Evolutionary conservation across 2,329 filamentous ascomycete genomes (phyloP).

Genomic region (Thermothelomyces thermophilus): DNA sequence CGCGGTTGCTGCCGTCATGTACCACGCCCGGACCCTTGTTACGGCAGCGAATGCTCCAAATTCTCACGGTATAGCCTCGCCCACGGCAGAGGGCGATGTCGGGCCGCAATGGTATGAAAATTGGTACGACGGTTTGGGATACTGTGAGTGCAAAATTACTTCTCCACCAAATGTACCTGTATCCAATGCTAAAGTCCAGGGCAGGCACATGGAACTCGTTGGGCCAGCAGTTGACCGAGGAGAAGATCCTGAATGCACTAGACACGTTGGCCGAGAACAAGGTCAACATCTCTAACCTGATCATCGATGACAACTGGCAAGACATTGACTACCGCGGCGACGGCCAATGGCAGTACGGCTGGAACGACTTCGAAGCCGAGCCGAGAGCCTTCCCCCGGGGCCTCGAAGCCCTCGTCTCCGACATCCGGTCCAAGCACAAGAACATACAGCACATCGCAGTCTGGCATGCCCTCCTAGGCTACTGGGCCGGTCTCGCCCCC

Average conservation of each 20-base stretch:
- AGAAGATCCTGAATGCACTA: conserved; percentile 71
- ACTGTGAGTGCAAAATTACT: conserved; percentile 50
- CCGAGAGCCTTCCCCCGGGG: conserved; percentile 71
- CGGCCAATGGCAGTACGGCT: conserved; percentile 54
- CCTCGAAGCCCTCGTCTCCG: conserved; percentile 61
- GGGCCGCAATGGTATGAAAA: conserved; percentile 66
- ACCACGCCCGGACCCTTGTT: conserved; percentile 69
- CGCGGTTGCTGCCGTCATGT: conserved; percentile 75
- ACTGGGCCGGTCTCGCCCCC: conserved; percentile 85
- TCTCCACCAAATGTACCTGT: background rate
- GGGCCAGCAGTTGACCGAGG: conserved; percentile 73
- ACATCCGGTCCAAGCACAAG: conserved; percentile 62
- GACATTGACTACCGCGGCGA: conserved; percentile 52
- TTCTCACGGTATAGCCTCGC: conserved; percentile 40
- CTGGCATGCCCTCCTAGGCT: conserved; percentile 84
- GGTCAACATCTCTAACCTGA: conserved; percentile 76
- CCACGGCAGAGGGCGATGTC: conserved; percentile 43
- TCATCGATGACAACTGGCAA: conserved; percentile 98
- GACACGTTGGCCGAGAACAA: conserved; percentile 62
- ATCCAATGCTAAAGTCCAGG: background rate
- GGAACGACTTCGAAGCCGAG: conserved; percentile 83
- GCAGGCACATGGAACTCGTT: conserved; percentile 85
- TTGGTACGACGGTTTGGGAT: conserved; percentile 90
- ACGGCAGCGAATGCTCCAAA: conserved; percentile 36
- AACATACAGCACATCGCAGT: conserved; percentile 79